Percentiles rank a stretch among this genome's conserved stretches.
These are phyloP conservation scores for Lasiosphaeria ovina DNA, from an alignment of 495 filamentous ascomycete species.

Conservation along the genomic window DNA sequence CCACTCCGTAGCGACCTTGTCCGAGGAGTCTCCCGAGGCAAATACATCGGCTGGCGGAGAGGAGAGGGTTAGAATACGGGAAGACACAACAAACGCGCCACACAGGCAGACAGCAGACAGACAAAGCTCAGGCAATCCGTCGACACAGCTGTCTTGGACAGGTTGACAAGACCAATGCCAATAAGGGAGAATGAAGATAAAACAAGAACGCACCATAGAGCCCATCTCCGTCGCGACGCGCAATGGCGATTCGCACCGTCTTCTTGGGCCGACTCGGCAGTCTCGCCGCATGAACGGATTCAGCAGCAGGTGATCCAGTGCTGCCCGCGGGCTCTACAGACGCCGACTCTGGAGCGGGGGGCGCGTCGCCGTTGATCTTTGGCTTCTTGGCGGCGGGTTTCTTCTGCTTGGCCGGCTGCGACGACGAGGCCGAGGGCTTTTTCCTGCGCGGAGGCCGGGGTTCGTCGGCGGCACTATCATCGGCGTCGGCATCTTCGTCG, in stretches of 20 bases:
- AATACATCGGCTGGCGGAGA: conserved; percentile 68
- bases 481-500: conserved; percentile 43
- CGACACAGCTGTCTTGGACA: no score
- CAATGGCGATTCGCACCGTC: conserved; percentile 46
- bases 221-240: conserved; percentile 58
- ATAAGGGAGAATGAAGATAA: no score
- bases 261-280: conserved; percentile 63
- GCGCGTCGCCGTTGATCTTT: conserved; percentile 63
- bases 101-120: no score
- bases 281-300: conserved; percentile 44
- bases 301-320: not conserved
- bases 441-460: conserved; percentile 29
- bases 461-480: conserved; percentile 44
- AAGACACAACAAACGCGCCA: no score
- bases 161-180: no score
- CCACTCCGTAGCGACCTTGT: conserved; percentile 82
- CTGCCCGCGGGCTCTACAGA: no score
- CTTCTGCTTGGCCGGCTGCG: conserved; percentile 42
- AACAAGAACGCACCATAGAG: conserved; percentile 64
- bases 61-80: not conserved
- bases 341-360: conserved; percentile 8
- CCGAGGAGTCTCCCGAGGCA: conserved; percentile 61
- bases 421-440: conserved; percentile 25
- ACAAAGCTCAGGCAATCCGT: no score
- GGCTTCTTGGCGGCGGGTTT: conserved; percentile 72